Evolutionary conservation across 75 land plant species (phyloP).

Genomic region (Azolla pinnata): DNA sequence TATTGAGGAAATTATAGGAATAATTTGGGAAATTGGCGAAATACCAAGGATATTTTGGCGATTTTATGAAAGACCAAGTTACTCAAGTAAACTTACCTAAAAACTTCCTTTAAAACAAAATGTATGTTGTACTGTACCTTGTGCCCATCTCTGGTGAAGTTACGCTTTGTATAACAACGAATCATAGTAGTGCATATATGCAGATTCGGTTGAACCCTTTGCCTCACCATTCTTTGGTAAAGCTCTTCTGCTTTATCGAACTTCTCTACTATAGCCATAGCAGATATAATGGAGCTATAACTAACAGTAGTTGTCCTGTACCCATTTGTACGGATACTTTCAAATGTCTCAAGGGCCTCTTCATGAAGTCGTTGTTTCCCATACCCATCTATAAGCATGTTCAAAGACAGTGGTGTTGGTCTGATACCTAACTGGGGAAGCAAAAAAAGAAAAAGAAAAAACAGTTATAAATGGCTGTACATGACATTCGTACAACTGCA

Average conservation of each 20-base stretch:
- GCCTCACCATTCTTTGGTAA: constrained; percentile 18
- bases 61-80: too few species aligned
- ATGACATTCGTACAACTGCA: too few species aligned
- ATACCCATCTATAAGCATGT: constrained; percentile 26
- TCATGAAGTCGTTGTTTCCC: constrained; percentile 24
- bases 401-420: constrained; percentile 26
- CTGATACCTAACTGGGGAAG: constrained; percentile 12
- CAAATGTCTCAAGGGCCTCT: constrained; percentile 23
- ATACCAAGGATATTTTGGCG: too few species aligned
- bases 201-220: constrained; percentile 14
- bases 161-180: constrained; percentile 16
- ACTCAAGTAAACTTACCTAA: not conserved
- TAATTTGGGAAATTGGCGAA: too few species aligned
- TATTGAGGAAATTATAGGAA: too few species aligned
- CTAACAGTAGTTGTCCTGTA: constrained; percentile 18
- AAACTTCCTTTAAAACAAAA: not conserved
- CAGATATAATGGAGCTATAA: constrained; percentile 27
- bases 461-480: too few species aligned
- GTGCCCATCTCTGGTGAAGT: constrained; percentile 29
- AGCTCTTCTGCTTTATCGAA: constrained; percentile 27
- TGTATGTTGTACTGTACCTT: too few species aligned
- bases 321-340: constrained; percentile 13
- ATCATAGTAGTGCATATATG: constrained; percentile 28
- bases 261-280: constrained; percentile 21
- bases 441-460: too few species aligned